Evolutionary conservation across 208 protist species (phyloP), one percentile per base, ranked within the genome.

Genomic region (Lotmaria passim): DNA sequence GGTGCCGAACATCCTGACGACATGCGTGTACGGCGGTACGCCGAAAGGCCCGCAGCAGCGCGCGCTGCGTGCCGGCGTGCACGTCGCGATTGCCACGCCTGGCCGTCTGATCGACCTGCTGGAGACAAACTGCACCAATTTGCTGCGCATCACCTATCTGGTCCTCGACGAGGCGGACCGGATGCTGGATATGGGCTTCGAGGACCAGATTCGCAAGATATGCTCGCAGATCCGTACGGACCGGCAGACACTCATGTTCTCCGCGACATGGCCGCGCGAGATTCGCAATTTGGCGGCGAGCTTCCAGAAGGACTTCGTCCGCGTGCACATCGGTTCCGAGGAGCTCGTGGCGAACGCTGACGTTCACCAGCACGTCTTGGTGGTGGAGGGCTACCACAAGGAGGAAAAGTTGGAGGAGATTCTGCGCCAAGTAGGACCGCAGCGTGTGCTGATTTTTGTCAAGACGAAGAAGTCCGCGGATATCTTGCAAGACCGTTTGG

Each of bases 121-220:
- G 3, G 91, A 99, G 58, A 67, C 23, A 59, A 61, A 64, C 72
- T 90, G 93, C 64, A 77, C 98, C 1, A 98, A 99, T 78, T 82
- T 99, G 15, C 96, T 97, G 63, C 96, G 97, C 52, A 97, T 98
- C 75, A 98, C 93, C 57, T 99, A 98, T 79, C 86, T 99, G 10
- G 98, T 99, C 26, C 79, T 99, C 17, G 98, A 99, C 73, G 98
- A 99, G 81, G 98, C 97, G 8, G 98, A 99, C 69, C 82, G 98
- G 51, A 99, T 99, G 97, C 97, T 99, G 30, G 98, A 99, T 75
- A 97, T 99, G 90, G 98, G 98, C 30, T 99, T 99, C 78, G 98
- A 98, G 75, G 91, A 95, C 15, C 98, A 99, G 81, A 99, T 99
- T 43, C 89, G 79, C n/a, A 88, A 92, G 43, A 94, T 99, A 44